Evolutionary conservation across 2,329 filamentous ascomycete genomes (phyloP).

Genomic region (Escovopsis sp.): DNA sequence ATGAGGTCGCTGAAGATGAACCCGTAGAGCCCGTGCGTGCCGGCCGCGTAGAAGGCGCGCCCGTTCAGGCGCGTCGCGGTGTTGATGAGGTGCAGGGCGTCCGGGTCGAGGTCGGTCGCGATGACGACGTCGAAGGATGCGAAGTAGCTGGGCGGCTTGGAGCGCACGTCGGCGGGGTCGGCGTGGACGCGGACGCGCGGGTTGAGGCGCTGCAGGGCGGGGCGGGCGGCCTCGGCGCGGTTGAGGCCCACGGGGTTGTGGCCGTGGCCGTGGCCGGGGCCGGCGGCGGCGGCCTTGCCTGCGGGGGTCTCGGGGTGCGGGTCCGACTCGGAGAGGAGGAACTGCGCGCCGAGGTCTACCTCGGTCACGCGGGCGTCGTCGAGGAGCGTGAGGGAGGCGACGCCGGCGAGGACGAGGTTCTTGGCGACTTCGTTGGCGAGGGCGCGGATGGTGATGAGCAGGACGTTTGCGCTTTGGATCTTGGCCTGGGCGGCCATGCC

Average conservation of each 20-base stretch:
- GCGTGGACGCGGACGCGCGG: slow-evolving; percentile 67
- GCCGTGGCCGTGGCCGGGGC: too few species aligned
- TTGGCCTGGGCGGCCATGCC: slow-evolving; percentile 89
- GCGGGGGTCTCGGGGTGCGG: too few species aligned
- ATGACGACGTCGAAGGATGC: slow-evolving; percentile 71
- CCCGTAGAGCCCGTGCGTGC: slow-evolving; percentile 79
- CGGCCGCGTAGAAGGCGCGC: slow-evolving; percentile 78
- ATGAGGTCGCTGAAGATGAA: slow-evolving; percentile 93
- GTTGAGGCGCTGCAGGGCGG: slow-evolving; percentile 74
- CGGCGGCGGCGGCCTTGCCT: too few species aligned
- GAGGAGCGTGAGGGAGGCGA: slow-evolving; percentile 77
- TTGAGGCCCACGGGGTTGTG: slow-evolving; percentile 63
- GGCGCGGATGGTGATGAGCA: slow-evolving; percentile 76
- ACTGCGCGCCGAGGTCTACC: slow-evolving; percentile 67
- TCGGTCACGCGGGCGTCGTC: slow-evolving; percentile 65
- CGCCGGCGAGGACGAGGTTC: slow-evolving; percentile 87
- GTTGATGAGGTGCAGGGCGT: slow-evolving; percentile 65
- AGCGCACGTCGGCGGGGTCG: slow-evolving; percentile 51
- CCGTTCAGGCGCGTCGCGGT: slow-evolving; percentile 66
- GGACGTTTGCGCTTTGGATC: slow-evolving; percentile 77
- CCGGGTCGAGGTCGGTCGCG: slow-evolving; percentile 71
- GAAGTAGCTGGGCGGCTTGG: slow-evolving; percentile 62
- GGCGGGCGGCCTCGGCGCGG: slow-evolving; percentile 66
- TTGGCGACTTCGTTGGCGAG: slow-evolving; percentile 93
- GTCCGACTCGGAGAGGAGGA: slow-evolving; percentile 54